These are phyloP conservation scores for Fusarium sp. DNA, from an alignment of 2,329 filamentous ascomycete species.

Conservation along the genomic window DNA sequence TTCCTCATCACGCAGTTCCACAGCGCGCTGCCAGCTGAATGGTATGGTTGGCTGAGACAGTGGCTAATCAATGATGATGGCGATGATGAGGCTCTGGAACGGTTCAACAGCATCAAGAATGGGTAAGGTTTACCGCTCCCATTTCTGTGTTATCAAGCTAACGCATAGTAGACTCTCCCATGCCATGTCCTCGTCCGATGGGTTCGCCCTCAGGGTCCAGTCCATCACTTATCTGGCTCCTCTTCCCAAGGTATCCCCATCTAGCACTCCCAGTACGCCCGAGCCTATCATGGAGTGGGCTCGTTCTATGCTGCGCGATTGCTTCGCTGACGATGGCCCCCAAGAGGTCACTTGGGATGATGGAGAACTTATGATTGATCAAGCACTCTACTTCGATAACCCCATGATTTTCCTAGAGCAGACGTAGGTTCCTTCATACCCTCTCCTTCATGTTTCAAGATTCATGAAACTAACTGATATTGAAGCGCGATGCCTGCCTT, in stretches of 20 bases:
- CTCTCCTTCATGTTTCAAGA: not conserved
- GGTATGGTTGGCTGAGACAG: slow-evolving; percentile 24
- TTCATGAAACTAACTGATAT: not conserved
- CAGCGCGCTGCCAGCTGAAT: not conserved
- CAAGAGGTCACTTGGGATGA: slow-evolving; percentile 6
- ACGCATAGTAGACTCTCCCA: slow-evolving; percentile 4
- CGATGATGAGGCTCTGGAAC: not conserved
- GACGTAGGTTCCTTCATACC: slow-evolving; percentile 4
- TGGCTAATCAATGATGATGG: slow-evolving; percentile 9
- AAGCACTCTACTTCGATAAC: slow-evolving; percentile 29
- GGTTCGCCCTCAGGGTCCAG: slow-evolving; percentile 5
- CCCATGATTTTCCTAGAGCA: slow-evolving; percentile 11
- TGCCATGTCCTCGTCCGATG: not conserved
- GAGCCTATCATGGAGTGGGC: slow-evolving; percentile 20
- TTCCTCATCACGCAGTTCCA: slow-evolving; percentile 3
- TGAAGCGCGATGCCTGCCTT: slow-evolving; percentile 21
- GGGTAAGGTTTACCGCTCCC: slow-evolving; percentile 7
- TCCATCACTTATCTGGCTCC: slow-evolving; percentile 15
- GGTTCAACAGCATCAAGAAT: slow-evolving; percentile 9
- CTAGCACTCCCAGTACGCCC: not conserved
- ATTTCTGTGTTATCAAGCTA: not conserved
- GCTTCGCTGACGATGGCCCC: not conserved
- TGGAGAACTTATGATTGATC: slow-evolving; percentile 25
- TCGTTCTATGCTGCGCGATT: slow-evolving; percentile 6
- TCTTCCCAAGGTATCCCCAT: not conserved